Evolutionary conservation across 2,329 filamentous ascomycete species (phyloP).

Genomic region (Aureobasidium sp.): DNA sequence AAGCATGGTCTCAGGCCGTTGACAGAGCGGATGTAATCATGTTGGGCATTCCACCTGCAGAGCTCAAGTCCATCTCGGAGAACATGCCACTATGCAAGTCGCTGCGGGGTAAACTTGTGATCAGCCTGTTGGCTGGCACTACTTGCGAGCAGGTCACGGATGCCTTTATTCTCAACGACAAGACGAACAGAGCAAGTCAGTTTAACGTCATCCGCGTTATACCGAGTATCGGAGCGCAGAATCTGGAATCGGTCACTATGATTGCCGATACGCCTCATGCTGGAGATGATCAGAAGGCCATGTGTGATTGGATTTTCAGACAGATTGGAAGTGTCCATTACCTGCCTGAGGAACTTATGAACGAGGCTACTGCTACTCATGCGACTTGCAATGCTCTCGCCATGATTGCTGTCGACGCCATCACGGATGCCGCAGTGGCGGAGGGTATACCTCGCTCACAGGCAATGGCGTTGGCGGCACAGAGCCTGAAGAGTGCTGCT

Average conservation of each 20-base stretch:
- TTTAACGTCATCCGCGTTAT: constrained; percentile 18
- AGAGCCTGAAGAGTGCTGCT: constrained; percentile 18
- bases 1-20: constrained; percentile 7
- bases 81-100: constrained; percentile 12
- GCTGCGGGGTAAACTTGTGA: constrained; percentile 16
- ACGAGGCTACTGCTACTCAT: constrained; percentile 19
- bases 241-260: constrained; percentile 18
- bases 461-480: constrained; percentile 17
- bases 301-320: constrained; percentile 12
- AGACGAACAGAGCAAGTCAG: background rate
- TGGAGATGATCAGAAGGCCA: background rate
- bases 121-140: constrained; percentile 19
- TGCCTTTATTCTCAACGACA: background rate
- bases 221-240: constrained; percentile 18
- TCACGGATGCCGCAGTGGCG: constrained; percentile 21
- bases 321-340: constrained; percentile 16
- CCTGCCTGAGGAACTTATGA: constrained; percentile 20
- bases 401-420: constrained; percentile 20
- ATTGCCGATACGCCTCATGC: constrained; percentile 16
- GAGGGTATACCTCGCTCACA: constrained; percentile 18
- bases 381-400: constrained; percentile 21
- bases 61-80: constrained; percentile 14
- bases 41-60: constrained; percentile 17
- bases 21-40: constrained; percentile 16
- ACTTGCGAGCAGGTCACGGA: constrained; percentile 15